phyloP scores from a whole-genome alignment of 495 filamentous ascomycete species.

The Thermochaetoides thermophila region DNA sequence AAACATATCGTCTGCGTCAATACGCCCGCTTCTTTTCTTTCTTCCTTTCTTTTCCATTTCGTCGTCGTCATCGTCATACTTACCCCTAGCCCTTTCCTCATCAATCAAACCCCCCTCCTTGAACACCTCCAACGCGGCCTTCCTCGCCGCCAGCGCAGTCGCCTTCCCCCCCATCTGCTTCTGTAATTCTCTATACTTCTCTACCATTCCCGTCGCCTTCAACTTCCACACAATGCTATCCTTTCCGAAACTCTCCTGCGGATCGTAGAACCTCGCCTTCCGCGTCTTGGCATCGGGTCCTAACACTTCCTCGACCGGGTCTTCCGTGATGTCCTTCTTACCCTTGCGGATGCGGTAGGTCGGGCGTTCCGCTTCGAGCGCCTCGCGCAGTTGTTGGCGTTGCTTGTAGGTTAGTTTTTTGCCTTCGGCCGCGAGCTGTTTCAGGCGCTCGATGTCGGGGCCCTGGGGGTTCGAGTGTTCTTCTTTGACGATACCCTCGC shows the following conservation, averaged over 20 bases:
- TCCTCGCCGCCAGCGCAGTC: no score
- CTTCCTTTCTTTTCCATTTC: slow-evolving; percentile 1
- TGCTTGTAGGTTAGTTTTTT: slow-evolving; percentile 16
- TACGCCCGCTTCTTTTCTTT: no score
- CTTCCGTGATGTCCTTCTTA: slow-evolving; percentile 30
- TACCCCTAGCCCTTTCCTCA: no score
- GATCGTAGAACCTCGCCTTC: slow-evolving; percentile 28
- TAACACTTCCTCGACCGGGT: slow-evolving; percentile 16
- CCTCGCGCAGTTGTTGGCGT: slow-evolving; percentile 11
- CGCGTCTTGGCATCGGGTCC: slow-evolving; percentile 22
- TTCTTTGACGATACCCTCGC: slow-evolving; percentile 14
- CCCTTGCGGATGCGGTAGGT: slow-evolving; percentile 27
- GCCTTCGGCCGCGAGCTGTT: no score
- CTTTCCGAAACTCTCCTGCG: slow-evolving; percentile 26
- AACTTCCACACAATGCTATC: slow-evolving; percentile 30
- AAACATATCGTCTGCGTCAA: no score
- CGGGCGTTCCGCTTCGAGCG: slow-evolving; percentile 7
- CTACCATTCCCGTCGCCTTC: slow-evolving; percentile 14
- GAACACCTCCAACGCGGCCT: no score
- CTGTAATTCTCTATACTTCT: slow-evolving; percentile 7
- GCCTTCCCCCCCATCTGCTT: background rate
- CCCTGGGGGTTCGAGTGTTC: slow-evolving; percentile 10
- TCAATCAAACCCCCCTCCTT: no score
- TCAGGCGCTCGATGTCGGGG: no score
- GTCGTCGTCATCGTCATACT: background rate